phyloP scores from a whole-genome alignment of 371 early-diverging fungal genomes.

The Umbelopsis sp. region DNA sequence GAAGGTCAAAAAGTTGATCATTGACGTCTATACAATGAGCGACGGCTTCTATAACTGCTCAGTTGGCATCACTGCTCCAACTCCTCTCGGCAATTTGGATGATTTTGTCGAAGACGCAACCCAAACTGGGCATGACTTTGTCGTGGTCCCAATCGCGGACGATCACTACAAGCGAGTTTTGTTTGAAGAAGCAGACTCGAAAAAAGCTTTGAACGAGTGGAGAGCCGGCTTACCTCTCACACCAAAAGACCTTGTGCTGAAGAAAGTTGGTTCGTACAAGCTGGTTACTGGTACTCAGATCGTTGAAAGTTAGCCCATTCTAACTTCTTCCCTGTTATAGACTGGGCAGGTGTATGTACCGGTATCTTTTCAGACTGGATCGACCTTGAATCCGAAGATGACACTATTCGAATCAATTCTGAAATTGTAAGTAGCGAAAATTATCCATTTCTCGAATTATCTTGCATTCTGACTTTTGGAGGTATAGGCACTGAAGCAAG shows the following conservation, averaged over 20 bases:
- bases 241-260: slow-evolving; percentile 46
- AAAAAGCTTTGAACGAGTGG: slow-evolving; percentile 34
- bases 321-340: slow-evolving; percentile 30
- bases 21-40: background rate
- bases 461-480: too few relatives aligned
- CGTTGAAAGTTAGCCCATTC: background rate
- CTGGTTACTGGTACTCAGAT: too few relatives aligned
- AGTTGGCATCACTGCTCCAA: slow-evolving; percentile 1
- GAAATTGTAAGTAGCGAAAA: slow-evolving; percentile 44
- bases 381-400: slow-evolving; percentile 61
- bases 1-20: background rate
- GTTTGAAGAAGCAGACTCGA: slow-evolving; percentile 36
- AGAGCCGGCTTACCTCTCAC: slow-evolving; percentile 46
- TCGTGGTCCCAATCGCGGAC: slow-evolving; percentile 61
- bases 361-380: slow-evolving; percentile 67
- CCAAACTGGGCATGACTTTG: slow-evolving; percentile 61
- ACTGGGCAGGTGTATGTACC: slow-evolving; percentile 50
- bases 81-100: slow-evolving; percentile 35
- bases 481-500: slow-evolving; percentile 63
- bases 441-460: background rate
- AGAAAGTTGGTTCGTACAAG: slow-evolving; percentile 43
- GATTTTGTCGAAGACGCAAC: slow-evolving; percentile 47
- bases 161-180: slow-evolving; percentile 56
- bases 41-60: slow-evolving; percentile 1
- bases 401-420: slow-evolving; percentile 55